phyloP scores from a whole-genome alignment of 352 stramenopile genomes.

The Phytophthora chlamydospora region DNA sequence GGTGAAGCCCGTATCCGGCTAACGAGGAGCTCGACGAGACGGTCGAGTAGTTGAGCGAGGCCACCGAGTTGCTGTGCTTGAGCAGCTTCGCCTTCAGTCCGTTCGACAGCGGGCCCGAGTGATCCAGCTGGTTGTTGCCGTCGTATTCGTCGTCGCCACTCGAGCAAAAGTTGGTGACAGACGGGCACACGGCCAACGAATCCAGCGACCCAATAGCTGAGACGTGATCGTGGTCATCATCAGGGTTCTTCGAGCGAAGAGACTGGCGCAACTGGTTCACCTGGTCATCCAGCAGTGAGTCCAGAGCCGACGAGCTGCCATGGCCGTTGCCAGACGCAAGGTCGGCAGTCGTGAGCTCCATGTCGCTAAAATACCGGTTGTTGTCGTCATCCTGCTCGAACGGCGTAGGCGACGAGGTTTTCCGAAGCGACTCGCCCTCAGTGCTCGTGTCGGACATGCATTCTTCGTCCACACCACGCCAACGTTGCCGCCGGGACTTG shows the following conservation, averaged over 20 bases:
- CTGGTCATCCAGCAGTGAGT: conserved; percentile 41
- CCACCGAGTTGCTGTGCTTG: conserved; percentile 43
- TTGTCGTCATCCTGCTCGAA: conserved; percentile 37
- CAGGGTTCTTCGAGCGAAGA: conserved; percentile 22
- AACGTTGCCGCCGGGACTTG: conserved; percentile 42
- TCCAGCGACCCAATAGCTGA: conserved; percentile 37
- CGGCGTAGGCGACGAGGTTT: conserved; percentile 33
- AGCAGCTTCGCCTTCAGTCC: conserved; percentile 29
- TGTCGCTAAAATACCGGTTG: conserved; percentile 35
- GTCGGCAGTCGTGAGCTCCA: conserved; percentile 38
- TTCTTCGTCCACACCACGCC: conserved; percentile 52
- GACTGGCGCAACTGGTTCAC: conserved; percentile 38
- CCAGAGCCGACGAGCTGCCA: conserved; percentile 20
- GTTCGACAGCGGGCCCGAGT: conserved; percentile 17
- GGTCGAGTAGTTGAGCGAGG: conserved; percentile 50
- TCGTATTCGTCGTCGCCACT: conserved; percentile 34
- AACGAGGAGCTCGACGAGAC: conserved; percentile 55
- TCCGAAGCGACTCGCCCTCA: conserved; percentile 42
- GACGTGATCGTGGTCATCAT: conserved; percentile 24
- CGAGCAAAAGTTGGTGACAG: conserved; percentile 27
- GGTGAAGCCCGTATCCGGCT: conserved; percentile 45
- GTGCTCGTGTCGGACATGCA: conserved; percentile 68
- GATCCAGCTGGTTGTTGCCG: conserved; percentile 38
- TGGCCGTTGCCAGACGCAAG: conserved; percentile 25
- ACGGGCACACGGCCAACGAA: conserved; percentile 38